Base-by-base conservation (phyloP, 2,329 filamentous ascomycete species). In the Lasiodiplodia gonubiensis region DNA sequence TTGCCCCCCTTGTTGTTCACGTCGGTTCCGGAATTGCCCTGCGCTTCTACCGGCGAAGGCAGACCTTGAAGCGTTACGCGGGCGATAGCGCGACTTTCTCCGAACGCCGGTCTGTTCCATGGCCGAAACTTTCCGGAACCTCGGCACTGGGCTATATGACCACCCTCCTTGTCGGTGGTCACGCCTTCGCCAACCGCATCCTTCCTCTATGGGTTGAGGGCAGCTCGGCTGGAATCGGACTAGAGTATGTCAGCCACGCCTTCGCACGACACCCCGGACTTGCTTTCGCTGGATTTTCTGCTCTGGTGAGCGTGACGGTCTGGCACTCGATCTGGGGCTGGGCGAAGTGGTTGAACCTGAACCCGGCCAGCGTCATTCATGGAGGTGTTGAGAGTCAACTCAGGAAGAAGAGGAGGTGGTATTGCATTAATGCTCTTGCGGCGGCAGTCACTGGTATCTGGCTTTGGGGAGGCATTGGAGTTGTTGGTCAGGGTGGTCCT, bases 241-340 rank as follows among this genome's bases (percentile, higher is more conserved):
- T 98, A 14, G 89, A 88, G 14, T 98, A 92, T 77, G 89, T 97
- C 8, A 88, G 90, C 14, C 94, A 98, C 79, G 92, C 92, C 2
- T 95, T 97, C 75, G 89, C 91, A 35, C 85, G 87, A 16, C 90
- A 92, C 73, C 89, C 90, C 0, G 71, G 84, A 1, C 77, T 90
- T 10, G 88, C 91, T n/a, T 90, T 88, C 76, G 72, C 85, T 1
- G 89, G 90, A 1, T 97, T 96, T 77, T 74, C 82, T 1, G 85
- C 88, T 1, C 82, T 97, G 59, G 82, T 97, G 7, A 82, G 81
- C 18, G 80, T 90, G 0, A 91, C 89, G 0, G 89, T 87, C 27
- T 92, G 89, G 68, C 94, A 97, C 80, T 89, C 94, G 77, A 87
- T 92, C 8, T 96, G 93, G 88, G 94, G 94, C 2, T 88, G 88